phyloP scores from a whole-genome alignment of 345 rosid species.

The Euphorbia pulcherrima region DNA sequence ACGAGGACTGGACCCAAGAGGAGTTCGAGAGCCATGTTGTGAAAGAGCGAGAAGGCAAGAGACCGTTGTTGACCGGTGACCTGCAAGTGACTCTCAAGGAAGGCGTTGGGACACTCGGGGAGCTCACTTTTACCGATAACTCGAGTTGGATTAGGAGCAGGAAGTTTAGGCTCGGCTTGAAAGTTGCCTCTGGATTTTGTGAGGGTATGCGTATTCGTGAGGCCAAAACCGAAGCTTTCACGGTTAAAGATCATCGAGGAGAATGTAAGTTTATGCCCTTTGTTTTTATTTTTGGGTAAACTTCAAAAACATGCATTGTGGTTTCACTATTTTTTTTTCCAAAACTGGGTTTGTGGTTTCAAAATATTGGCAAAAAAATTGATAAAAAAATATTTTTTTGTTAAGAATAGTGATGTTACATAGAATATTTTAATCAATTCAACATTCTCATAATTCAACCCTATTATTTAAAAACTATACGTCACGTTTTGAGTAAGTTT shows the following conservation, averaged over 20 bases:
- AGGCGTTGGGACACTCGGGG: constrained; percentile 94
- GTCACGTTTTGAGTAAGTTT: too few species aligned
- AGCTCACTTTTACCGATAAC: constrained; percentile 85
- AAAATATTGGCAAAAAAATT: too few species aligned
- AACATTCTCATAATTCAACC: too few species aligned
- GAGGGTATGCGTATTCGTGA: constrained; percentile 83
- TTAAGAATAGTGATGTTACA: too few species aligned
- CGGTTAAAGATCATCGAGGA: constrained; percentile 96
- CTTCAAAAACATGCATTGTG: too few species aligned
- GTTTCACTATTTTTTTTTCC: too few species aligned
- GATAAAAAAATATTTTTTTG: too few species aligned
- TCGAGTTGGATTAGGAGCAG: constrained; percentile 99
- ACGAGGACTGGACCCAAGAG: constrained; percentile 87
- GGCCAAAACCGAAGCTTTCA: constrained; percentile 96
- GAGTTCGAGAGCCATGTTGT: constrained; percentile 92
- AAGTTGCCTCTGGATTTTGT: constrained; percentile 64
- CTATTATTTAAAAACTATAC: too few species aligned
- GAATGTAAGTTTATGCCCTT: constrained; percentile 52
- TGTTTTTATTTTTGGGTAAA: not conserved
- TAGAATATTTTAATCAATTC: too few species aligned
- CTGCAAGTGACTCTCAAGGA: constrained; percentile 86
- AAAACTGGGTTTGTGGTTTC: too few species aligned
- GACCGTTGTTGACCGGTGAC: constrained; percentile 87
- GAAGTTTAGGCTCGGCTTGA: constrained; percentile 90
- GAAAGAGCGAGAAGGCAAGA: constrained; percentile 93